Percentiles rank a stretch among this genome's conserved stretches.
Conservation (phyloP, 495 filamentous ascomycete species). For the Aspergillus biplanus region DNA sequence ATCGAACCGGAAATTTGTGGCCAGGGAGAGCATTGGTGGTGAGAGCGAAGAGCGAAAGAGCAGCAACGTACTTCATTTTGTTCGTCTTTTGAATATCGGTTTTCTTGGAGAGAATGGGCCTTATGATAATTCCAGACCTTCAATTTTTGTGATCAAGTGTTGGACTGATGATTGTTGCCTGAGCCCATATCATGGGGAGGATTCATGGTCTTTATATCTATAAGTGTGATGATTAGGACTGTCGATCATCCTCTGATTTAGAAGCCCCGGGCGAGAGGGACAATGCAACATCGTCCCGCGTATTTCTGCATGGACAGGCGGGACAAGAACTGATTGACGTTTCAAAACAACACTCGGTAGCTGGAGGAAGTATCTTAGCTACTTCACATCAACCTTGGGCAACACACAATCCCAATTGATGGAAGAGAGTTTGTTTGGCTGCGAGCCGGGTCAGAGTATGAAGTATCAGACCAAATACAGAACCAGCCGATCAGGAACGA, state of each 20-base stretch:
- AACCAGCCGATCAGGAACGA: no score
- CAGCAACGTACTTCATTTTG: slow-evolving; percentile 12
- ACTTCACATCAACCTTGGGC: not conserved
- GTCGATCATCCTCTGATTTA: not conserved
- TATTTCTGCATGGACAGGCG: not conserved
- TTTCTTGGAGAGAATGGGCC: no score
- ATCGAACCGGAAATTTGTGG: not conserved
- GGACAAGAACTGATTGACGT: not conserved
- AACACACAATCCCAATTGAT: no score
- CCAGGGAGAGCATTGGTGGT: slow-evolving; percentile 7
- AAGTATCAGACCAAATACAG: no score
- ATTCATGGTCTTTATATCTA: not conserved
- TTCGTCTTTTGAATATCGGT: not conserved
- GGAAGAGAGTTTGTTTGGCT: no score
- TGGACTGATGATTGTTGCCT: no score
- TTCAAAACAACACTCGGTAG: not conserved
- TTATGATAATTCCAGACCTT: no score
- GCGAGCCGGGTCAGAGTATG: no score
- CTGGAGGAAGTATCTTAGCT: not conserved
- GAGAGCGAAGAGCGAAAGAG: slow-evolving; percentile 12
- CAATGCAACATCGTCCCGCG: not conserved
- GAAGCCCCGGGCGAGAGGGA: not conserved
- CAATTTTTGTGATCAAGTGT: no score
- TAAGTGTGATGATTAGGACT: not conserved
- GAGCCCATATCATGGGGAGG: no score